Percentiles rank a stretch among this genome's conserved stretches.
These are phyloP conservation scores for Coccomyxa subellipsoidea DNA, from an alignment of 163 green algal species.

Conservation along the genomic window DNA sequence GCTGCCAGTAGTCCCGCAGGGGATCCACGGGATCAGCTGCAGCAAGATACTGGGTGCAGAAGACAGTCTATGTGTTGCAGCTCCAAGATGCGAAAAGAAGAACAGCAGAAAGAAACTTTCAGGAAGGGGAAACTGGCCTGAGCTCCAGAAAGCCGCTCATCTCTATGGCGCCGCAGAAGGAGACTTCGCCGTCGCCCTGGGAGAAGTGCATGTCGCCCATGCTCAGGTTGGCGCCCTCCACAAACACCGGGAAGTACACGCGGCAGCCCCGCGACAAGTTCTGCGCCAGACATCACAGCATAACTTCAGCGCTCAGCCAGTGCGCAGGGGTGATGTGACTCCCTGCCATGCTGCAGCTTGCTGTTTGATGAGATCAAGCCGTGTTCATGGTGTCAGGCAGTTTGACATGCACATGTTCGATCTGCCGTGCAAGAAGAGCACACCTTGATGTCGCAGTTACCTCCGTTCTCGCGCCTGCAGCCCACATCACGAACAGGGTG, in stretches of 20 bases:
- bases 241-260: conserved; percentile 79
- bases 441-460: conserved; percentile 79
- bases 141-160: conserved; percentile 72
- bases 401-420: no score
- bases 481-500: background rate
- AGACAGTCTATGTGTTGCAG: no score
- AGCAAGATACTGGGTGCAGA: no score
- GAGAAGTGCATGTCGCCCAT: conserved; percentile 81
- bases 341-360: no score
- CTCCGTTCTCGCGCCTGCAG: conserved; percentile 59
- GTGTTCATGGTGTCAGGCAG: no score
- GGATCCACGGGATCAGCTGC: no score
- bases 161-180: conserved; percentile 78
- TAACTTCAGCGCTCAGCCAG: background rate
- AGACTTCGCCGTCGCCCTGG: conserved; percentile 75
- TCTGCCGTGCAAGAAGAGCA: no score
- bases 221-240: conserved; percentile 69
- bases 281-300: background rate
- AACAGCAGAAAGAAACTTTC: no score
- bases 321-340: background rate
- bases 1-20: no score
- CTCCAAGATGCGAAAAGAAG: no score
- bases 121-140: conserved; percentile 38
- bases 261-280: conserved; percentile 66
- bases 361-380: no score